Evolutionary conservation across 2,329 filamentous ascomycete species (phyloP), one percentile per base, ranked within the genome.

Genomic region (Stemphylium vesicarium): DNA sequence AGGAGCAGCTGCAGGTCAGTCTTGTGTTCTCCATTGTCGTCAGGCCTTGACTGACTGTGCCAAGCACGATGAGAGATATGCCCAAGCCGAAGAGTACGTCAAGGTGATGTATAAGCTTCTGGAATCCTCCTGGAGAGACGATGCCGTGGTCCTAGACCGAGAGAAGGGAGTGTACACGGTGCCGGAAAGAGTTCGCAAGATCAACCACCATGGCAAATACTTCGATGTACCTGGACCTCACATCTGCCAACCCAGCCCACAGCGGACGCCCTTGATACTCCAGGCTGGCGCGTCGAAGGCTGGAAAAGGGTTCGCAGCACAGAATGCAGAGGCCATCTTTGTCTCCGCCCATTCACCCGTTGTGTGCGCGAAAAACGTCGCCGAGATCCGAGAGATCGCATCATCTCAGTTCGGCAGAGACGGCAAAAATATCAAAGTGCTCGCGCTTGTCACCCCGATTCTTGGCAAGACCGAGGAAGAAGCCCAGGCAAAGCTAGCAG

Each of bases 321-420:
- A 87, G 60, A 87, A 91, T 66, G 88, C 88, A 0, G 88, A 91
- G 65, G 87, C 83, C 2, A 87, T 91, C 45, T 91, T 91, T 63
- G 82, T 89, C 0, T 87, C 84, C 0, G 85, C 85, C 0, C 87
- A 90, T 68, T 83, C 83, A 1, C 85, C 88, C 0, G 77, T 79
- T 1, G 83, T 87, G 0, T 84, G 87, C 24, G 82, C 82, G 2
- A 85, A 83, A 65, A 86, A 80, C 31, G 84, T 91, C 15, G 80
- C 84, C 0, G 86, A 89, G 55, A 85, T 90, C 22, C 79, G 88
- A 3, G 76, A 81, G 47, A 67, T 84, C 22, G 87, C 88, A 0
- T 73, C 74, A 16, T 62, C 68, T 4, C 54, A 90, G 65, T 69
- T 67, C 31, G 86, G 86, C 0, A 79, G 88, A 3, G 82, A 90